Evolutionary conservation across 306 rosid species (phyloP), one percentile per base, ranked within the genome.

Genomic region (Ochetophila trinervis): DNA sequence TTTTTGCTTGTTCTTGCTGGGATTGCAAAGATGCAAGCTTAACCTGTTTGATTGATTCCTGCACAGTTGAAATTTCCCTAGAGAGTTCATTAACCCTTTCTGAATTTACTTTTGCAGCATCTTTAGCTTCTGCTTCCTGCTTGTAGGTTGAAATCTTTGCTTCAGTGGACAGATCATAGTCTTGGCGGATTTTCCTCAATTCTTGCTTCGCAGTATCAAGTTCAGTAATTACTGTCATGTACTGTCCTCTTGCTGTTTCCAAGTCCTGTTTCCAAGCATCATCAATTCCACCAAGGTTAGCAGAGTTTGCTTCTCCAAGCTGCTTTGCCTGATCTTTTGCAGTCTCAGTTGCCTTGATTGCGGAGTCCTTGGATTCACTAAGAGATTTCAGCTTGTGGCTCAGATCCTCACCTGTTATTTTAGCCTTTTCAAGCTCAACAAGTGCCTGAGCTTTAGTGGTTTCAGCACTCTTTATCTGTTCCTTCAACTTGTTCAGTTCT

Each of bases 161-260:
- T 68, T 88, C 88, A 75, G 73, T 59, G 60, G 88, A 84, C 34
- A 86, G 80, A 83, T 83, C 91, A 71, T 71, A 76, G 68, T 86
- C 97, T 76, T 88, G 96, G 60, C 85, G 88, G n/a, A 85, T 65
- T 68, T 80, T 88, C 65, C 85, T 67, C 55, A 94, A 76, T 49
- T 83, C 91, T 79, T 87, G 88, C 78, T 94, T 94, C 6, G 97
- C 89, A 55, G 88, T 79, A 79, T 88, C 88, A 2, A 94, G 95
- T 67, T 94, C 97, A 23, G 87, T 74, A 64, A 85, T 81, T 23
- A 84, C 80, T n/a, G 78, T 57, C 65, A 67, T 65, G 60, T 90
- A 90, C 62, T 83, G 84, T 45, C 78, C 76, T 67, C 92, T 84
- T 62, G 86, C 77, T 59, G 70, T 45, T 76, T 94, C 97, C 60